These are phyloP conservation scores for Neurospora sp. DNA, from an alignment of 495 filamentous ascomycete species.

Conservation along the genomic window DNA sequence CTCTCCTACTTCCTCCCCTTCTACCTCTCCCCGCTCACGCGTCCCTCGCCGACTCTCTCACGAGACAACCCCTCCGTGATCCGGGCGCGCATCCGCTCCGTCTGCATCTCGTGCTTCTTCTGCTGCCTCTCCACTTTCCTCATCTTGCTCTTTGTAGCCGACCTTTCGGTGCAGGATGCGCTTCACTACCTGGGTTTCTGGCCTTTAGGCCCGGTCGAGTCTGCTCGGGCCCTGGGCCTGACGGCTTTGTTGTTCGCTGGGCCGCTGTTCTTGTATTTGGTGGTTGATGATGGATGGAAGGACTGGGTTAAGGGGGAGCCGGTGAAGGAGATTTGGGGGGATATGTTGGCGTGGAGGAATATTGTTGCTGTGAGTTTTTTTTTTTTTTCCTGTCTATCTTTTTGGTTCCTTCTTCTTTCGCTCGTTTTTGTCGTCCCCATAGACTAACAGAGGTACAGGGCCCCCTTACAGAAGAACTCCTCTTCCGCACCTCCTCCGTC, in stretches of 20 bases:
- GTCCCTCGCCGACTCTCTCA: constrained; percentile 70
- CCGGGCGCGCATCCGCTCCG: constrained; percentile 70
- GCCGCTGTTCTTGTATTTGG: constrained; percentile 66
- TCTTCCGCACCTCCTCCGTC: constrained; percentile 80
- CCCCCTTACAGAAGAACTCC: constrained; percentile 82
- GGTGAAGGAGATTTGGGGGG: constrained; percentile 18
- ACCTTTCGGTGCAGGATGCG: constrained; percentile 34
- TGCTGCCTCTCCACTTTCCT: constrained; percentile 51
- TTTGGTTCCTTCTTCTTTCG: too few relatives aligned
- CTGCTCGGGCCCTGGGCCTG: constrained; percentile 48
- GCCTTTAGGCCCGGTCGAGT: constrained; percentile 57
- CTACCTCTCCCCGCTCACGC: constrained; percentile 70
- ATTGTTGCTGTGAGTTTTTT: constrained; percentile 39
- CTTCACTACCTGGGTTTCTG: constrained; percentile 64
- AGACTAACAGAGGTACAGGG: constrained; percentile 40
- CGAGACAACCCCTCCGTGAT: constrained; percentile 88
- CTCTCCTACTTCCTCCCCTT: constrained; percentile 83
- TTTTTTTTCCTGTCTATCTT: neutral
- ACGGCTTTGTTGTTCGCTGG: constrained; percentile 75
- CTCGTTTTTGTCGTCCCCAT: neutral
- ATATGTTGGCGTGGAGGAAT: constrained; percentile 50
- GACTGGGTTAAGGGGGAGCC: constrained; percentile 44
- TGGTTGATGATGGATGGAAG: constrained; percentile 62
- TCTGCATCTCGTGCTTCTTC: constrained; percentile 57
- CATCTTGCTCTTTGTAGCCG: constrained; percentile 35